Evolutionary conservation across 2,329 filamentous ascomycete genomes (phyloP).

Genomic region (Epichloe glyceriae): DNA sequence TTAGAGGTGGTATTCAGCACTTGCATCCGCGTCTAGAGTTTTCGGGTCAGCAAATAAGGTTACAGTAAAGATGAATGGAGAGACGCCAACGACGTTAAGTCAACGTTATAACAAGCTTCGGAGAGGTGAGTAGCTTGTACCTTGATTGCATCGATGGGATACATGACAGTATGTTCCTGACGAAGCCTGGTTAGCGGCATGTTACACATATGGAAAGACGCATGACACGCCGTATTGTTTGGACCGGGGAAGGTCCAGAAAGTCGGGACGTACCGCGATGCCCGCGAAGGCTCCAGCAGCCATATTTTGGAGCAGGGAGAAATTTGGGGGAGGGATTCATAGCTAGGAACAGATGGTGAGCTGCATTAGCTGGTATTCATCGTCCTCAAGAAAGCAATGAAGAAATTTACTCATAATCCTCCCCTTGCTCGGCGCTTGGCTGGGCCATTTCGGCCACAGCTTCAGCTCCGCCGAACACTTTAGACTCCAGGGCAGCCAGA

Average conservation of each 20-base stretch:
- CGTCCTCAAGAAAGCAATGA: not conserved
- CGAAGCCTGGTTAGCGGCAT: slow-evolving; percentile 8
- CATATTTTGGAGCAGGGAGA: slow-evolving; percentile 91
- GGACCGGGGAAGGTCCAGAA: not conserved
- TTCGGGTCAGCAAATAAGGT: slow-evolving; percentile 8
- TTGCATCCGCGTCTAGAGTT: slow-evolving; percentile 83
- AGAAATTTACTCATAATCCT: slow-evolving; percentile 50
- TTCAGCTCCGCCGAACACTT: slow-evolving; percentile 48
- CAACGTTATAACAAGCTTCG: not conserved
- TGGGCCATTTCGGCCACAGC: slow-evolving; percentile 59
- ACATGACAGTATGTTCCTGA: slow-evolving; percentile 98
- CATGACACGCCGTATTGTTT: not conserved
- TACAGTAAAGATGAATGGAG: not conserved
- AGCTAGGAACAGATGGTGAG: slow-evolving; percentile 35
- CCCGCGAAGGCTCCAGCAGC: slow-evolving; percentile 90
- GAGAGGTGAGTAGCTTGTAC: slow-evolving; percentile 32
- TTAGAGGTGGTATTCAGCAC: slow-evolving; percentile 73
- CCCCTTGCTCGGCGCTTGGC: slow-evolving; percentile 48
- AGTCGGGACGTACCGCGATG: slow-evolving; percentile 59
- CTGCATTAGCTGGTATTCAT: not conserved
- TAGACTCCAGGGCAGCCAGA: slow-evolving; percentile 49
- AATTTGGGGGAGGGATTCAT: slow-evolving; percentile 93
- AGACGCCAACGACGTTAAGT: not conserved
- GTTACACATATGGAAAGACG: not conserved
- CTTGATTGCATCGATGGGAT: slow-evolving; percentile 96